phyloP scores from a whole-genome alignment of 2,329 filamentous ascomycete genomes.

The Colletotrichum sp. region DNA sequence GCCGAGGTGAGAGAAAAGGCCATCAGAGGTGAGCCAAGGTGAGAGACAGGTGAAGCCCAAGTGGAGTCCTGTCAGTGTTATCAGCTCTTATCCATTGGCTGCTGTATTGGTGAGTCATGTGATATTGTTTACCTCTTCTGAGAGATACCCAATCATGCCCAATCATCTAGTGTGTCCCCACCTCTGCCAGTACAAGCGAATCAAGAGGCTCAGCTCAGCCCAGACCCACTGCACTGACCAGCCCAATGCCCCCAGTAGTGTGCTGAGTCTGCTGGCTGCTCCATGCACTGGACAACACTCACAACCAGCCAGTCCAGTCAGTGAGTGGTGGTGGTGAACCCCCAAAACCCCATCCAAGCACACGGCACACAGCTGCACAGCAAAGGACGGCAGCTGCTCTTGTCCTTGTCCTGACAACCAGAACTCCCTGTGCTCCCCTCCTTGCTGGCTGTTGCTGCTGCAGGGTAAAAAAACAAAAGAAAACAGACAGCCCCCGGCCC shows the following conservation, averaged over 20 bases:
- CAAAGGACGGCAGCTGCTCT: not conserved
- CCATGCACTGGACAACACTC: not conserved
- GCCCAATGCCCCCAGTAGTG: not conserved
- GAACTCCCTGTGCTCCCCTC: constrained; percentile 7
- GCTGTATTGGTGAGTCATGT: not conserved
- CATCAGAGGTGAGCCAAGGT: not conserved
- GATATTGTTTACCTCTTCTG: not conserved
- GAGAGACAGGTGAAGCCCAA: not conserved
- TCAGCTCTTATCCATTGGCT: not conserved
- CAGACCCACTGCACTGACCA: not conserved
- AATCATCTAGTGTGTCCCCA: not conserved
- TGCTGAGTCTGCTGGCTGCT: not conserved
- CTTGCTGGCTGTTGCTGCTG: not conserved
- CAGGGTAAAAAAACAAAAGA: not conserved
- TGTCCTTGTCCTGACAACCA: constrained; percentile 21
- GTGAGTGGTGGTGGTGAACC: not conserved
- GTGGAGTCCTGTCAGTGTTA: not conserved
- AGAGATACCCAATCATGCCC: constrained; percentile 7
- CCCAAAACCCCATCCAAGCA: not conserved
- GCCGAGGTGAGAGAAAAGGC: not conserved
- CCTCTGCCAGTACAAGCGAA: not conserved
- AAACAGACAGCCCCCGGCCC: not conserved
- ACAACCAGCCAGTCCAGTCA: not conserved
- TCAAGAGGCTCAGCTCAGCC: not conserved
- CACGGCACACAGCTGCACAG: not conserved